Percentiles rank a stretch among this genome's conserved stretches.
Evolutionary conservation across 352 stramenopile genomes (phyloP).

Genomic region (Phytophthora gonapodyides): DNA sequence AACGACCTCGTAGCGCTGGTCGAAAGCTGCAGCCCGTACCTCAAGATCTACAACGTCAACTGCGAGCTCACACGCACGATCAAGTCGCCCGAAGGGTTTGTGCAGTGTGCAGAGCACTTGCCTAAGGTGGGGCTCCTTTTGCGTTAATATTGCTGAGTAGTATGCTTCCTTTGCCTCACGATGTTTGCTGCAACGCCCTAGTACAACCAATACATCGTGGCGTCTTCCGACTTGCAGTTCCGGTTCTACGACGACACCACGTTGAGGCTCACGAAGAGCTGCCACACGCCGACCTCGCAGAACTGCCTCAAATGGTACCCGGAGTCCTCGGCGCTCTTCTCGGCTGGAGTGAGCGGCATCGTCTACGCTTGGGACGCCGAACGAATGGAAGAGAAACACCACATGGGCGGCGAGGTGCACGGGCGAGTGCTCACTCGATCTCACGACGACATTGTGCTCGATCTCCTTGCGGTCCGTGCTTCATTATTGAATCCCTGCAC

Average conservation of each 20-base stretch:
- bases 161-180: not conserved
- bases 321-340: conserved; percentile 74
- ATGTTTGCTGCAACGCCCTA: conserved; percentile 8
- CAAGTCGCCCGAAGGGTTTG: conserved; percentile 68
- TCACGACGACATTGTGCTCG: conserved; percentile 89
- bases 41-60: conserved; percentile 86
- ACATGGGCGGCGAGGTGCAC: conserved; percentile 74
- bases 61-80: conserved; percentile 73
- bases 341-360: conserved; percentile 77
- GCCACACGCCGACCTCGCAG: conserved; percentile 81
- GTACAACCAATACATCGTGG: conserved; percentile 78
- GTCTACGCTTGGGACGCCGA: conserved; percentile 88
- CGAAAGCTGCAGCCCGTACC: conserved; percentile 71
- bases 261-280: conserved; percentile 73
- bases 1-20: conserved; percentile 73
- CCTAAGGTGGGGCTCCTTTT: conserved; percentile 39
- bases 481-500: conserved; percentile 5
- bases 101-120: conserved; percentile 81
- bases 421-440: conserved; percentile 65
- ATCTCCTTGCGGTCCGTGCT: conserved; percentile 66
- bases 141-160: not conserved
- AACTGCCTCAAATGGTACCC: conserved; percentile 85
- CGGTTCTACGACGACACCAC: conserved; percentile 84
- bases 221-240: conserved; percentile 80
- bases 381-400: conserved; percentile 81